Conservation (phyloP, 768 basidiomycete genomes). For the Termitomyces sp. region DNA sequence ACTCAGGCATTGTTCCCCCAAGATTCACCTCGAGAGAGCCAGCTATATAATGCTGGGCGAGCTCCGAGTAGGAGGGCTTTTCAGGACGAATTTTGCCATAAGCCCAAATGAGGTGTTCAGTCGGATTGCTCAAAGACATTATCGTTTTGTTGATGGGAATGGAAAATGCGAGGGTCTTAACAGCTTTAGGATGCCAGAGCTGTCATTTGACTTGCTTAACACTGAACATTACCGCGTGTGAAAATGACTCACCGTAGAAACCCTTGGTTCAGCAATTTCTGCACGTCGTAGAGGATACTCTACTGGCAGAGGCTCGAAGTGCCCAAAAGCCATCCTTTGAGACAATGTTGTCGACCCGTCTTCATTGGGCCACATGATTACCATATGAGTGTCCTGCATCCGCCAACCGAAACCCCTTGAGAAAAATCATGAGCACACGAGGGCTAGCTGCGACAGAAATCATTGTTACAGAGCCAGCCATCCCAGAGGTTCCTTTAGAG, state of each 20-base stretch:
- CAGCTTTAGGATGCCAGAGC: slow-evolving; percentile 25
- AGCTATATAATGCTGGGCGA: slow-evolving; percentile 24
- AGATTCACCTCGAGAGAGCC: slow-evolving; percentile 31
- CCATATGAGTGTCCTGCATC: slow-evolving; percentile 49
- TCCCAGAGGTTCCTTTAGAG: slow-evolving; percentile 32
- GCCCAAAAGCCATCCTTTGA: slow-evolving; percentile 45
- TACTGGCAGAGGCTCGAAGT: slow-evolving; percentile 40
- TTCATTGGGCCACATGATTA: slow-evolving; percentile 44
- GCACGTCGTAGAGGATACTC: slow-evolving; percentile 41
- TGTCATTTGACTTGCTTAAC: background rate
- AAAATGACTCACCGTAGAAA: slow-evolving; percentile 23
- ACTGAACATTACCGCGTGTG: background rate
- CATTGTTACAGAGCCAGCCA: slow-evolving; percentile 48
- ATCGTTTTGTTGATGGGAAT: slow-evolving; percentile 33
- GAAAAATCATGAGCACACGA: slow-evolving; percentile 5
- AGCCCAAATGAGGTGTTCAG: slow-evolving; percentile 35
- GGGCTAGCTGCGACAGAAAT: background rate
- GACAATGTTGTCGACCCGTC: slow-evolving; percentile 54
- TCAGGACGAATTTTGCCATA: slow-evolving; percentile 27
- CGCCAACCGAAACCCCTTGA: slow-evolving; percentile 42
- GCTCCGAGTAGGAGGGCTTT: slow-evolving; percentile 13
- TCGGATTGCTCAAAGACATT: slow-evolving; percentile 17
- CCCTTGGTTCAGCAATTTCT: slow-evolving; percentile 26
- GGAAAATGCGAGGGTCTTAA: slow-evolving; percentile 35
- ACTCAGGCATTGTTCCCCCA: slow-evolving; percentile 20